These are phyloP conservation scores for Mycena epipterygia DNA, from an alignment of 768 basidiomycete genomes.

Conservation along the genomic window DNA sequence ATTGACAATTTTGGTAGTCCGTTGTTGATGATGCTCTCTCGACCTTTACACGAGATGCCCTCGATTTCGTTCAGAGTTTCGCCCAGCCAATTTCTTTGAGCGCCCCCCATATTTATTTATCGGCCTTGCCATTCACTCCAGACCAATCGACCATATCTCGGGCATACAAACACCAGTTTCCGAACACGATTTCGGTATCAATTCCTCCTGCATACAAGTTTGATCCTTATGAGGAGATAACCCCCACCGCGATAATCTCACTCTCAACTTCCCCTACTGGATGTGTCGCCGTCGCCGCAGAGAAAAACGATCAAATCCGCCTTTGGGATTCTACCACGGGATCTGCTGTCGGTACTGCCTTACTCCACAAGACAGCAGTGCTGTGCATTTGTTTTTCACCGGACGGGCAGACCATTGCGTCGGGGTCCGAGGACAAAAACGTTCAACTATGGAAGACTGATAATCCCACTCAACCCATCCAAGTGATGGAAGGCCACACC, in stretches of 20 bases:
- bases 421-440: neutral
- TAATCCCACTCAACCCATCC: neutral
- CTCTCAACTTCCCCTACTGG: neutral
- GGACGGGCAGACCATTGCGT: neutral
- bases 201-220: neutral
- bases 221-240: neutral
- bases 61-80: neutral
- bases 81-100: neutral
- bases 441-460: neutral
- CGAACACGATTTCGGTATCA: neutral
- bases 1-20: neutral
- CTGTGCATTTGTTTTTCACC: neutral
- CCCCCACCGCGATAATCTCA: neutral
- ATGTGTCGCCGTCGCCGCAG: neutral
- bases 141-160: neutral
- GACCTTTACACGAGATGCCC: neutral
- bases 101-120: neutral
- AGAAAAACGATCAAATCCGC: neutral
- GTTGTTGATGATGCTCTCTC: neutral
- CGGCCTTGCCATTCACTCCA: neutral
- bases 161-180: neutral
- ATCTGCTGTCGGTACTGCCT: neutral
- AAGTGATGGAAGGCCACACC: neutral
- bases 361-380: neutral
- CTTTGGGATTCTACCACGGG: neutral